Base-by-base conservation (phyloP, 2,329 filamentous ascomycete genomes). In the Madurella mycetomatis region DNA sequence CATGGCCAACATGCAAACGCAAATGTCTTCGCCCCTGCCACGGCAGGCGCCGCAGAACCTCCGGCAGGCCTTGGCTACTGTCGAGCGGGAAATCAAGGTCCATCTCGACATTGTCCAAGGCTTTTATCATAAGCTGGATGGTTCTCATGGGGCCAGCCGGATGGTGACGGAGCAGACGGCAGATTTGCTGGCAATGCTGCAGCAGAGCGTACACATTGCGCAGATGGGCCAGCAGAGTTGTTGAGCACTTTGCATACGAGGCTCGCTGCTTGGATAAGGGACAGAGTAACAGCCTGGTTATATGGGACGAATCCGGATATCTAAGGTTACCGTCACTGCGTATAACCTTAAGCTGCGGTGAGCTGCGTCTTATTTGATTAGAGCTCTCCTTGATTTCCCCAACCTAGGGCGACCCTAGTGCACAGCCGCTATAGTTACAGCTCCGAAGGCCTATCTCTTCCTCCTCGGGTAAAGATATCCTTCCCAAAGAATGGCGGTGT, bases 41-140 rank as follows among this genome's bases (percentile, higher is more conserved):
- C 52, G 41, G 2, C 40, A 16, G n/a, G n/a, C 47, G 41, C 47
- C 61, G 0, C 47, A 59, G 47, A 61, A 37, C 2, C 41, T 63
- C 2, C 52, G 48, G 32, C 56, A 63, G 19, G 61, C 58, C 8
- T 53, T 61, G 48, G 50, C 44, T 2, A 53, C 47, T 4, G 58
- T 57, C 1, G 61, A 62, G 52, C 50, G 51, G 12, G 60, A 63
- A 37, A 39, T 62, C 16, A 42, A 41, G 12, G 34, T 31, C 11
- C 60, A 62, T 41, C 46, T 56, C 17, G 43, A 25, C 3, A 47
- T 47, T 9, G 25, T 63, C 11, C 32, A 57, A 41, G 18, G 17
- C 4, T 56, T 60, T 9, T 62, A 59, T 31, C 43, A 60, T 19
- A 46, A 47, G 15, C 42, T 58, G 9, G 42, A 41, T 15, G 40